Evolutionary conservation across 768 basidiomycete genomes (phyloP).

Genomic region (Lanmaoa pseudosensibilis): DNA sequence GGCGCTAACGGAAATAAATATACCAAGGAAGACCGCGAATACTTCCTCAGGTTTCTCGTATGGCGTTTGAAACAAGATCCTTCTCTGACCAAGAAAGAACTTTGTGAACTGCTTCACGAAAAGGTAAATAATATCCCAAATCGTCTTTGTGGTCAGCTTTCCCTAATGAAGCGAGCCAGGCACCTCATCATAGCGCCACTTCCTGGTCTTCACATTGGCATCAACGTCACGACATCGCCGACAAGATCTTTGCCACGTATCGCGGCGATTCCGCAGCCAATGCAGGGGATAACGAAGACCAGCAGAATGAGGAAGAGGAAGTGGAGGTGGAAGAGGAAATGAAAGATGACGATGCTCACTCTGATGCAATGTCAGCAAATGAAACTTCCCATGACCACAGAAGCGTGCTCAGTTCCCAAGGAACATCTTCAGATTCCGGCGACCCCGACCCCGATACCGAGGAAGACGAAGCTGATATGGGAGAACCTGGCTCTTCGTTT

Average conservation of each 20-base stretch:
- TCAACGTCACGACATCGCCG: conserved; percentile 61
- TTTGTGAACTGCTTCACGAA: conserved; percentile 54
- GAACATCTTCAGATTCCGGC: conserved; percentile 18
- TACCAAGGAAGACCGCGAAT: conserved; percentile 64
- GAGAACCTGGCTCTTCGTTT: conserved; percentile 47
- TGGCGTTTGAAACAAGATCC: conserved; percentile 62
- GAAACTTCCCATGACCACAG: conserved; percentile 16
- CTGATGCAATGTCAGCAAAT: conserved; percentile 23
- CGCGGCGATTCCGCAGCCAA: conserved; percentile 36
- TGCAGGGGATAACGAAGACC: conserved; percentile 33
- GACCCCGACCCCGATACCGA: conserved; percentile 26
- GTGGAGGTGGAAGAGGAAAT: conserved; percentile 29
- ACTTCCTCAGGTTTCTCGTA: conserved; percentile 62
- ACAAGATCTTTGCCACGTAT: conserved; percentile 51
- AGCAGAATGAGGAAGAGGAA: conserved; percentile 38
- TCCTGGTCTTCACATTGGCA: conserved; percentile 75
- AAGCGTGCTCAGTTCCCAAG: conserved; percentile 23
- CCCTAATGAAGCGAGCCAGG: conserved; percentile 38
- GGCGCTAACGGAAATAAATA: conserved; percentile 58
- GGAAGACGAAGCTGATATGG: conserved; percentile 46
- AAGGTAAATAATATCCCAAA: conserved; percentile 40
- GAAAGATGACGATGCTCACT: conserved; percentile 22
- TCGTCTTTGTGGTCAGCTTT: background rate
- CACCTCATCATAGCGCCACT: conserved; percentile 60
- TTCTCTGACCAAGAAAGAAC: conserved; percentile 48